Conservation (phyloP, 352 stramenopile genomes). For the Globisporangium paddicum region DNA sequence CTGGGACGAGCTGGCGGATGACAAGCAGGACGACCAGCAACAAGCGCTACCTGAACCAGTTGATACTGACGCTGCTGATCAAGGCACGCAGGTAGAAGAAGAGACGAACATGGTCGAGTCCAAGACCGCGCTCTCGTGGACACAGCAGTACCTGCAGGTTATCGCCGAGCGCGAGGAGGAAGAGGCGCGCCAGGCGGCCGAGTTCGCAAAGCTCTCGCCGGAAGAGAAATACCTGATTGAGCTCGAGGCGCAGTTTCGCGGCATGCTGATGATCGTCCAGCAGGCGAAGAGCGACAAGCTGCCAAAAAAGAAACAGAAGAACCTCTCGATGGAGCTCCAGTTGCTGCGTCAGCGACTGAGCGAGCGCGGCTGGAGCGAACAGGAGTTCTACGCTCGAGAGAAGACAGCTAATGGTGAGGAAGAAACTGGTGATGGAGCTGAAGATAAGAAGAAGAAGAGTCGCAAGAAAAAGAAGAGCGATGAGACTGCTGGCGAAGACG, state of each 20-base stretch:
- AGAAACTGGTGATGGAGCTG: neutral
- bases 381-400: constrained; percentile 9
- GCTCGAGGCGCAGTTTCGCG: constrained; percentile 44
- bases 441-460: constrained; percentile 5
- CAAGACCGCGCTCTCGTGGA: constrained; percentile 59
- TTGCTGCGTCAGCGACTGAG: constrained; percentile 9
- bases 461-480: constrained; percentile 8
- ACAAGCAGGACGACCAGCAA: constrained; percentile 6
- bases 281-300: constrained; percentile 43
- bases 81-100: neutral
- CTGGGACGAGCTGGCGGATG: constrained; percentile 22
- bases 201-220: constrained; percentile 19
- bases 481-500: neutral
- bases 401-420: neutral
- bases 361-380: constrained; percentile 19
- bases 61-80: neutral
- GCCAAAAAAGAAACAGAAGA: constrained; percentile 45
- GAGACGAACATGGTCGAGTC: constrained; percentile 12
- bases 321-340: constrained; percentile 15
- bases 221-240: constrained; percentile 37
- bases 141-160: constrained; percentile 63
- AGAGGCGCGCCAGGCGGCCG: constrained; percentile 24
- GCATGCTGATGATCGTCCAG: constrained; percentile 27
- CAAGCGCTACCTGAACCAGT: neutral
- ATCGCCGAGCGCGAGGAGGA: constrained; percentile 48